These are phyloP conservation scores for Solanum raphanifolium DNA, from an alignment of 257 asterid species.

Conservation along the genomic window DNA sequence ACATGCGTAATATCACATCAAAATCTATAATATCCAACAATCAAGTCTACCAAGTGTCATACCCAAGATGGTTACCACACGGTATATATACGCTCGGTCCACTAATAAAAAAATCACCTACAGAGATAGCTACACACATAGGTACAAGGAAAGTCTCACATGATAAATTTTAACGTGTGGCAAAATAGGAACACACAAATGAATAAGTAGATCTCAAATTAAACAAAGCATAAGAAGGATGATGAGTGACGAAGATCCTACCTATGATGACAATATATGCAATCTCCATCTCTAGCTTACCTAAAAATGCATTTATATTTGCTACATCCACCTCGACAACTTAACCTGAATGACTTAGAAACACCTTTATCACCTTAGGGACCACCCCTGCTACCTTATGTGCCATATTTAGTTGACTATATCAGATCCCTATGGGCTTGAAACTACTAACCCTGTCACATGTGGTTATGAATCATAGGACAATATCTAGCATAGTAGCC, in stretches of 20 bases:
- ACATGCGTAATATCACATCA: background rate
- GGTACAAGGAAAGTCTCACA: background rate
- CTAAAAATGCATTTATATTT: background rate
- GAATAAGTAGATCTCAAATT: background rate
- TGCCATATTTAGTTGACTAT: too few relatives aligned
- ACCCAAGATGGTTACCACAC: background rate
- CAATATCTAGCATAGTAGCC: too few relatives aligned
- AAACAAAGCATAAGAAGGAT: background rate
- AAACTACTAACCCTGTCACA: too few relatives aligned
- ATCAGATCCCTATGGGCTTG: too few relatives aligned
- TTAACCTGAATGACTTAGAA: background rate
- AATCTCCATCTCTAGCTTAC: too few relatives aligned
- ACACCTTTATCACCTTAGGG: background rate
- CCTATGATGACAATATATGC: background rate
- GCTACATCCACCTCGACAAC: background rate
- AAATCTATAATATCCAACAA: too few relatives aligned
- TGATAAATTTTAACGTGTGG: background rate
- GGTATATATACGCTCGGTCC: too few relatives aligned
- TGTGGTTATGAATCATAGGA: too few relatives aligned
- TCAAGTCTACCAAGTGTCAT: background rate
- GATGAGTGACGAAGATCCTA: background rate
- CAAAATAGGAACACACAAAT: background rate
- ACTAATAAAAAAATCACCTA: too few relatives aligned
- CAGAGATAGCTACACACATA: background rate
- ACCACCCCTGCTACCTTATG: background rate